phyloP scores from a whole-genome alignment of 1,284 basidiomycete genomes.

The Fomes fomentarius region DNA sequence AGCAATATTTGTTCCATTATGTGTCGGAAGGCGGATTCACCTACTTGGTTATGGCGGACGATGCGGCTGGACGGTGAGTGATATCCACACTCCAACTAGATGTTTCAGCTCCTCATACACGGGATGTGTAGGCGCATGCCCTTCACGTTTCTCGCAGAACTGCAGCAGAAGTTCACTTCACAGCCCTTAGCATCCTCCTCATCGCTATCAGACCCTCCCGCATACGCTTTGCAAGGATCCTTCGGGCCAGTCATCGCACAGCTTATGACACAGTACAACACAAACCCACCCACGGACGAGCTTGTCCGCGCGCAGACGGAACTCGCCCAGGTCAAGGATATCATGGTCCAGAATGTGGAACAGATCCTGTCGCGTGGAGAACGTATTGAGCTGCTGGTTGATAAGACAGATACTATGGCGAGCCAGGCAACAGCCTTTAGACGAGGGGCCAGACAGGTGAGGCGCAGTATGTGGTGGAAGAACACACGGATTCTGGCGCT shows the following conservation, averaged over 20 bases:
- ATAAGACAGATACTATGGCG: constrained; percentile 97
- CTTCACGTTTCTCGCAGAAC: constrained; percentile 89
- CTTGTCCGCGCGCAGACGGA: constrained; percentile 90
- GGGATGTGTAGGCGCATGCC: constrained; percentile 73
- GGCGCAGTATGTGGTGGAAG: constrained; percentile 98
- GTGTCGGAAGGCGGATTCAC: constrained; percentile 85
- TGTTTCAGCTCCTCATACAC: not conserved
- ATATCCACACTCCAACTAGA: not conserved
- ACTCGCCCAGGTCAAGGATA: constrained; percentile 92
- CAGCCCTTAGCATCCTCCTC: constrained; percentile 56
- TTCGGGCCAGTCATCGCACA: constrained; percentile 69
- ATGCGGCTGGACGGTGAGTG: constrained; percentile 80
- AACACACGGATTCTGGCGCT: constrained; percentile 81
- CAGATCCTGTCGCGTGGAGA: constrained; percentile 94
- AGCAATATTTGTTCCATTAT: constrained; percentile 96
- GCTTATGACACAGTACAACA: constrained; percentile 88
- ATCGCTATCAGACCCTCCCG: constrained; percentile 47
- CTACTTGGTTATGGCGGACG: constrained; percentile 94
- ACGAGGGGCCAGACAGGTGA: constrained; percentile 83
- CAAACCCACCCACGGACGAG: constrained; percentile 89
- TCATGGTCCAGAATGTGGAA: constrained; percentile 97
- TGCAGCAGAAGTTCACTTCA: constrained; percentile 82
- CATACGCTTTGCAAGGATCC: constrained; percentile 68
- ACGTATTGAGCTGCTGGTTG: constrained; percentile 93
- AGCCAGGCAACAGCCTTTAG: constrained; percentile 96